These are phyloP conservation scores for Raffaelea arxii DNA, from an alignment of 2,329 filamentous ascomycete genomes.

Conservation along the genomic window DNA sequence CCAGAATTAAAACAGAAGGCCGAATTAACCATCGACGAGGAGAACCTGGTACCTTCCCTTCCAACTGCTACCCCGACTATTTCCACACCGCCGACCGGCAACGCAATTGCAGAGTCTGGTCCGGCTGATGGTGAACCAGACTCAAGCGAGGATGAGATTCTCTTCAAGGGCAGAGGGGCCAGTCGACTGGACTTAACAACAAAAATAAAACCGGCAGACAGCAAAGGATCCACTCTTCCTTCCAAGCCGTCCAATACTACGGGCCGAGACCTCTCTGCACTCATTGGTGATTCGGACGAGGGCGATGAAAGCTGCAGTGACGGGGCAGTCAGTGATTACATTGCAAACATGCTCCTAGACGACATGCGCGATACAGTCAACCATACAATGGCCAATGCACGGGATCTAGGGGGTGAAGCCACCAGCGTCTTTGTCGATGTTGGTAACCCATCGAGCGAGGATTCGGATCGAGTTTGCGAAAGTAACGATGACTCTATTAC, in stretches of 20 bases:
- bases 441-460: neutral
- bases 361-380: constrained; percentile 19
- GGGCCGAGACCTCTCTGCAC: neutral
- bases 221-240: no score
- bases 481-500: constrained; percentile 13
- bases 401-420: constrained; percentile 35
- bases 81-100: neutral
- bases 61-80: no score
- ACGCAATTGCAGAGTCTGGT: neutral
- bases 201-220: neutral
- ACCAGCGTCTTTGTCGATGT: constrained; percentile 20
- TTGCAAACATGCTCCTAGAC: constrained; percentile 51
- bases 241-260: no score
- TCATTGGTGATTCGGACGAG: constrained; percentile 1
- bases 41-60: neutral
- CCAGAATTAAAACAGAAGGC: neutral
- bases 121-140: constrained; percentile 24
- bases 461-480: constrained; percentile 2
- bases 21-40: neutral
- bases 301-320: constrained; percentile 30
- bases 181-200: neutral
- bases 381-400: constrained; percentile 19
- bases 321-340: constrained; percentile 58
- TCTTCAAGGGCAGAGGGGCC: constrained; percentile 39
- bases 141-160: constrained; percentile 64